Base-by-base conservation (phyloP, 169 alveolate species). In the Eimeria falciformis region DNA sequence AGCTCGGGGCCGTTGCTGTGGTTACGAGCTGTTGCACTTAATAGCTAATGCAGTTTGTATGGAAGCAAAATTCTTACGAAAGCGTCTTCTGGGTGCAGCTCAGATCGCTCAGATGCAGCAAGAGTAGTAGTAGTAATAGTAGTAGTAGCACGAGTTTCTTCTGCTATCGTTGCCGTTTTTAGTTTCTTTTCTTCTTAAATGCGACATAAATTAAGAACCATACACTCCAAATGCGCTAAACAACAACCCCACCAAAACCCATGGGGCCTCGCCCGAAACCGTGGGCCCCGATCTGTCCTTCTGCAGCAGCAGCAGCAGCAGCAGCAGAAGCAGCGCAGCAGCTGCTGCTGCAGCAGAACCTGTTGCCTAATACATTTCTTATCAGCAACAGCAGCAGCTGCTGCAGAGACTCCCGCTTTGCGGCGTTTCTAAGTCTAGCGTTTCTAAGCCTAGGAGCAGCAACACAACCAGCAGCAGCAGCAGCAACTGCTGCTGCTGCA, bases 231-330 rank as follows among this genome's bases (percentile, higher is more conserved):
- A 62, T 62, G 37, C 86, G 47, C 47, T 12, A 0, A 2, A 0
- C 65, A 40, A 46, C 69, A 77, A 55, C 46, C 68, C 47, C 83
- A 37, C 0, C 4, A 5, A 62, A 73, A 45, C 45, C 65, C 84
- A 18, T n/a, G 62, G 27, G n/a, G 69, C 5, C 27, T 46, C 69
- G 47, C 69, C 27, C 86, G 50, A 68, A 77, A 47, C 47, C 66
- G 11, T 58, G 50, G 46, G 46, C 23, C 58, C 71, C 33, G 90
- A 45, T 50, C 68, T 71, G 75, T 56, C 71, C 77, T 81, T 27
- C 27, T 27, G 90, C 62, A 81, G 75, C 55, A 11, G 75, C 90
- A 56, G 50, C 90, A 47, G 90, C 75, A 81, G 75, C 77, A 50
- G 50, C 75, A 9, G 90, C 90, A 40, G 88, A 71, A 53, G 17